These are phyloP conservation scores for Phalaenopsis aphrodite DNA, from an alignment of 106 monocot species.

Conservation along the genomic window DNA sequence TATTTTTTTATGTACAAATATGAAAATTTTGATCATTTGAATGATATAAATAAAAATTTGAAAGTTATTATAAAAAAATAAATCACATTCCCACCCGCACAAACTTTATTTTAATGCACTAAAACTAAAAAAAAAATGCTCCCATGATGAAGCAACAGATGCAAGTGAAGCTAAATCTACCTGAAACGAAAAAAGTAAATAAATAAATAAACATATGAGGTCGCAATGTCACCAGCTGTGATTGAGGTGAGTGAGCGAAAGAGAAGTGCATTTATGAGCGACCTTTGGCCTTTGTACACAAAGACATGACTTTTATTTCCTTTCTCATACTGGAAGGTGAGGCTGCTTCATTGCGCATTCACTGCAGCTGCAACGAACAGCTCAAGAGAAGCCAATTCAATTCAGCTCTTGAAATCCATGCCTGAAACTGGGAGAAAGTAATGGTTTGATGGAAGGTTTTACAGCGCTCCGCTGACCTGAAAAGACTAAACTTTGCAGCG, in stretches of 20 bases:
- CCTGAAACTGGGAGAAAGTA: not conserved
- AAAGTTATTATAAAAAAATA: no score
- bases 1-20: no score
- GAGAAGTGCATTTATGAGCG: not conserved
- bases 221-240: not conserved
- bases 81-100: no score
- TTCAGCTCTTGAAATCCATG: not conserved
- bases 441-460: no score
- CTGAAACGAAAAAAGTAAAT: not conserved
- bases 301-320: not conserved
- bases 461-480: no score
- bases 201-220: not conserved
- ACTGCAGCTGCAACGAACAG: not conserved
- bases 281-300: not conserved
- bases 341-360: not conserved
- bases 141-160: not conserved
- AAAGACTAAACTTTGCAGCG: no score
- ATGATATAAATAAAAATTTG: no score
- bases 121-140: no score
- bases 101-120: no score
- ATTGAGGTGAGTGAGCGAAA: not conserved
- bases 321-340: not conserved
- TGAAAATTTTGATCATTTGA: no score
- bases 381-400: not conserved
- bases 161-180: not conserved